Percentiles rank a stretch among this genome's conserved stretches.
phyloP scores from a whole-genome alignment of 2,329 filamentous ascomycete genomes.

The Onygenales sp. region DNA sequence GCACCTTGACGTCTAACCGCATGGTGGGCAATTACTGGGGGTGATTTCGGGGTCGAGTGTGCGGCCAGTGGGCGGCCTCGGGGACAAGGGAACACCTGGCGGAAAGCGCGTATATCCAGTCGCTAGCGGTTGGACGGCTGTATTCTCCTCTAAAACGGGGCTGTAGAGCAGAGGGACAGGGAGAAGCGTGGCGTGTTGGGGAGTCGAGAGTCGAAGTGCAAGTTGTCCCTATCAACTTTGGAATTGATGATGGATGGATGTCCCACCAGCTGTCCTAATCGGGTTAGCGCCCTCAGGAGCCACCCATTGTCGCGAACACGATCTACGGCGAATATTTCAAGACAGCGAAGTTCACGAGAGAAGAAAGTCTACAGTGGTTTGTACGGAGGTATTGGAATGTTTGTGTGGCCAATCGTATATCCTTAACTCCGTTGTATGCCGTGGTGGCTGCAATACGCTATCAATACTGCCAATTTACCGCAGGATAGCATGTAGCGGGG shows the following conservation, averaged over 20 bases:
- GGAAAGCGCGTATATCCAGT: conserved; percentile 12
- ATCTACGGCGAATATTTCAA: no score
- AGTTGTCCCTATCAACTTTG: conserved; percentile 10
- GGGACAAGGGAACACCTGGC: conserved; percentile 19
- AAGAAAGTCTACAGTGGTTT: no score
- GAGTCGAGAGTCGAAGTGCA: conserved; percentile 7
- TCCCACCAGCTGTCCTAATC: conserved; percentile 24
- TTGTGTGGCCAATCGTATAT: no score
- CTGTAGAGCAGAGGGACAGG: not conserved
- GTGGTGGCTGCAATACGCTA: no score
- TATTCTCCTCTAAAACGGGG: not conserved
- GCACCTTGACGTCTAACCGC: conserved; percentile 53
- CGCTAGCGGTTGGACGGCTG: not conserved
- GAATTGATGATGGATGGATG: conserved; percentile 13
- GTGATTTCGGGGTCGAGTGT: conserved; percentile 11
- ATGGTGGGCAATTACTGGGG: conserved; percentile 33
- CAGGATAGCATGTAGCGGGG: no score
- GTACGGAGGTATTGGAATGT: no score
- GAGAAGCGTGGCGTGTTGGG: not conserved
- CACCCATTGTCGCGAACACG: not conserved
- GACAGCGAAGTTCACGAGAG: no score
- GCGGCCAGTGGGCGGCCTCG: conserved; percentile 24
- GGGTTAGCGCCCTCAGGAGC: conserved; percentile 16
- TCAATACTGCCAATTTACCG: no score
- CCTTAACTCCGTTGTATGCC: no score